Conservation (phyloP, 352 stramenopile species). For the Pythium plurisporium region DNA sequence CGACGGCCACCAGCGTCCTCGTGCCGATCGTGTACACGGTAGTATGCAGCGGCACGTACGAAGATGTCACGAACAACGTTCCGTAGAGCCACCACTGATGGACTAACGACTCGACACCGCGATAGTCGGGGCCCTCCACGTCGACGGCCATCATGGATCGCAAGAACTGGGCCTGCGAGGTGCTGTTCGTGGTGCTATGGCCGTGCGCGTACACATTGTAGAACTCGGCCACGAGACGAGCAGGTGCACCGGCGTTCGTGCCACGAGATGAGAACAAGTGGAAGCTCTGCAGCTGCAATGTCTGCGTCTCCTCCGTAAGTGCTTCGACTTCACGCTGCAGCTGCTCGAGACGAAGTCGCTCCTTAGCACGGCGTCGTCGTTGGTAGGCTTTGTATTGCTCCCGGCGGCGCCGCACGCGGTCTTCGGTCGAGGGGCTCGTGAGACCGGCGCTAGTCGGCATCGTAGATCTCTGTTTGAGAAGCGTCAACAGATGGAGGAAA, state of each 20-base stretch:
- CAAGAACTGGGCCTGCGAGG: constrained; percentile 35
- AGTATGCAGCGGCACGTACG: background rate
- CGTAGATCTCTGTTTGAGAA: too few relatives aligned
- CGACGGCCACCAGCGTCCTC: background rate
- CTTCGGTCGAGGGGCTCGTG: too few relatives aligned
- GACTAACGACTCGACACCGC: constrained; percentile 38
- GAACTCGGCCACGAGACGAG: constrained; percentile 35
- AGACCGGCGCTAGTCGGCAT: too few relatives aligned
- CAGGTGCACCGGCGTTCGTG: background rate
- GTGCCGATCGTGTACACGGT: background rate
- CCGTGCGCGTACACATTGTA: constrained; percentile 33
- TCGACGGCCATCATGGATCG: constrained; percentile 42
- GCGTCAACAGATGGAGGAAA: too few relatives aligned
- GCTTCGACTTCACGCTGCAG: background rate
- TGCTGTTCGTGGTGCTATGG: constrained; percentile 18
- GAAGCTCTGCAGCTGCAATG: background rate
- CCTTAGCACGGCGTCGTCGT: constrained; percentile 46
- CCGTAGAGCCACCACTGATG: constrained; percentile 19
- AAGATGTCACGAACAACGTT: background rate
- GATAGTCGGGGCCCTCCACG: constrained; percentile 43
- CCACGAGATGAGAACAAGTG: constrained; percentile 13
- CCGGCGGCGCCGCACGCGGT: constrained; percentile 17
- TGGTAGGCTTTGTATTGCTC: constrained; percentile 64
- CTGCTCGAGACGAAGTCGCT: constrained; percentile 23
- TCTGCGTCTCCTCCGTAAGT: background rate